phyloP scores from a whole-genome alignment of 2,329 filamentous ascomycete genomes.

The Colletotrichum phormii region DNA sequence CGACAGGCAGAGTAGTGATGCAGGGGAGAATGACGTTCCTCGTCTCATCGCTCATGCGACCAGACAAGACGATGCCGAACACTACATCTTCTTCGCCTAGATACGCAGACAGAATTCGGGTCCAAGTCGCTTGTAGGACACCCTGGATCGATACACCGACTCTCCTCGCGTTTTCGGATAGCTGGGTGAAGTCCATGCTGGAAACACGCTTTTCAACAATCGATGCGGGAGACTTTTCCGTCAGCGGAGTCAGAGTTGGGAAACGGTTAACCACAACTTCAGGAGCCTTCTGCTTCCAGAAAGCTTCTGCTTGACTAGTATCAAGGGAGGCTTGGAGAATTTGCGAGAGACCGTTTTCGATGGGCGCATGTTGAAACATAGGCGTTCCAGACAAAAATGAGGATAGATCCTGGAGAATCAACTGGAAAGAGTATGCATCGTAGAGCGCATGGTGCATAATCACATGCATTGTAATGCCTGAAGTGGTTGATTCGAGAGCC shows the following conservation, averaged over 20 bases:
- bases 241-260: constrained; percentile 77
- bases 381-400: constrained; percentile 40
- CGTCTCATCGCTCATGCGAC: constrained; percentile 72
- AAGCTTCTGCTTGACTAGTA: constrained; percentile 53
- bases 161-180: constrained; percentile 68
- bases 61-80: constrained; percentile 86
- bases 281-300: constrained; percentile 72
- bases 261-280: constrained; percentile 75
- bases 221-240: constrained; percentile 39
- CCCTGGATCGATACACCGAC: constrained; percentile 81
- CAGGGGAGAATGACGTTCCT: constrained; percentile 77
- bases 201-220: not conserved
- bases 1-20: constrained; percentile 82
- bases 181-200: constrained; percentile 49
- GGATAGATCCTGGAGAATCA: constrained; percentile 71
- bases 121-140: constrained; percentile 82
- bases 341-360: constrained; percentile 52
- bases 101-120: constrained; percentile 79
- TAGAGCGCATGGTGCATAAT: constrained; percentile 85
- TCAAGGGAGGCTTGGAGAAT: constrained; percentile 52
- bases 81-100: constrained; percentile 79
- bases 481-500: constrained; percentile 53
- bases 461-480: constrained; percentile 53
- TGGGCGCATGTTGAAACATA: constrained; percentile 18
- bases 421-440: constrained; percentile 79